These are phyloP conservation scores for Daldinia sp. DNA, from an alignment of 2,329 filamentous ascomycete genomes.

Conservation along the genomic window DNA sequence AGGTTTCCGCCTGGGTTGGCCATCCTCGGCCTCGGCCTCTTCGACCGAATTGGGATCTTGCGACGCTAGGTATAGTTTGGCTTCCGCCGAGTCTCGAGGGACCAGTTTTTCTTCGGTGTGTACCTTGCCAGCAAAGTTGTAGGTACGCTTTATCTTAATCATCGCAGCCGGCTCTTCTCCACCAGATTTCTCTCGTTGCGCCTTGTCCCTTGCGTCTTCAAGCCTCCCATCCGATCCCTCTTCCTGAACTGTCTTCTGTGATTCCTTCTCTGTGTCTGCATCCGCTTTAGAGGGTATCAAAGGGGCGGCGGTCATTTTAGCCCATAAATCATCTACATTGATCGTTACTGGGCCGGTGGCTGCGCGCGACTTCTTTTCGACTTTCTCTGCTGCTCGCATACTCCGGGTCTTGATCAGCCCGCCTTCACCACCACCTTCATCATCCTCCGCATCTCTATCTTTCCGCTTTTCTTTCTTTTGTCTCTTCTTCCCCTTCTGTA, in stretches of 20 bases:
- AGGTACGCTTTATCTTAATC: constrained; percentile 76
- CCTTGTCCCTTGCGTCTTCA: constrained; percentile 32
- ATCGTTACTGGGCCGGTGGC: constrained; percentile 72
- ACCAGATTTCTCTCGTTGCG: constrained; percentile 14
- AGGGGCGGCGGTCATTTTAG: constrained; percentile 69
- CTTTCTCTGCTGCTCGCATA: constrained; percentile 75
- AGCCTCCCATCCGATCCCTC: constrained; percentile 12
- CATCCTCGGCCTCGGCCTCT: constrained; percentile 45
- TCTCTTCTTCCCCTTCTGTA: constrained; percentile 70
- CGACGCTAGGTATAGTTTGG: constrained; percentile 71
- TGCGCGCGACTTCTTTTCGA: constrained; percentile 65
- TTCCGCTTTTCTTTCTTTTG: constrained; percentile 62
- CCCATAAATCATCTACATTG: constrained; percentile 78
- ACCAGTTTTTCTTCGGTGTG: constrained; percentile 80
- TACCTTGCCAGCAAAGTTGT: constrained; percentile 79
- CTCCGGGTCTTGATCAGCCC: constrained; percentile 78
- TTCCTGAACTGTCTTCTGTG: constrained; percentile 29
- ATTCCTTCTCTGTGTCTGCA: constrained; percentile 38
- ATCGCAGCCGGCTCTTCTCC: constrained; percentile 53
- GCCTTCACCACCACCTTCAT: constrained; percentile 69
- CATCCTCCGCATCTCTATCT: constrained; percentile 54
- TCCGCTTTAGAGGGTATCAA: constrained; percentile 49
- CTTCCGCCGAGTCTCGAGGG: constrained; percentile 73
- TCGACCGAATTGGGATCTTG: constrained; percentile 53
- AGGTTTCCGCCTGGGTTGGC: constrained; percentile 59